Conservation (phyloP, 768 basidiomycete genomes). For the Pleurotus tuoliensis region DNA sequence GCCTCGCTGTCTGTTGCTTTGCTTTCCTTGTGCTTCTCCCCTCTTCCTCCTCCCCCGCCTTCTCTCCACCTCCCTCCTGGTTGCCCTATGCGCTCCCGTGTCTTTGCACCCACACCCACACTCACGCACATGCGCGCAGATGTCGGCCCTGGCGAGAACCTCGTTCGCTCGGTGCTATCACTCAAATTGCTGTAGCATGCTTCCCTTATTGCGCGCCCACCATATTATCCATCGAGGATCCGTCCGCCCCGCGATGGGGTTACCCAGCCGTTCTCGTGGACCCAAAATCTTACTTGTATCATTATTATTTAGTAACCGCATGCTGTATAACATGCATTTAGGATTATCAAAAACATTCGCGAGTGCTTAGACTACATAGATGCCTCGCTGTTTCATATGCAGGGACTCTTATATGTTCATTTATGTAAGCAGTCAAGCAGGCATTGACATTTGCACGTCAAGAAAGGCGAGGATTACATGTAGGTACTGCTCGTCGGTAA, state of each 20-base stretch:
- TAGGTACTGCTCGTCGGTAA: too few relatives aligned
- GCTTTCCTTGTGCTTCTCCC: not conserved
- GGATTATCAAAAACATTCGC: not conserved
- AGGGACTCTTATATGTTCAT: too few relatives aligned
- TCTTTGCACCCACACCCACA: not conserved
- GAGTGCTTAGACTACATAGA: too few relatives aligned
- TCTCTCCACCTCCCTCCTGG: not conserved
- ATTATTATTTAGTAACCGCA: constrained; percentile 9
- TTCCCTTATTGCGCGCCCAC: not conserved
- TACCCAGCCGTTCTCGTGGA: not conserved
- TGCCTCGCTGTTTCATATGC: too few relatives aligned
- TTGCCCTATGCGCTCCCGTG: too few relatives aligned
- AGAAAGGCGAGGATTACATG: too few relatives aligned
- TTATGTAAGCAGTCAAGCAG: too few relatives aligned
- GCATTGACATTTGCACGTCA: too few relatives aligned
- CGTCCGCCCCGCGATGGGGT: not conserved
- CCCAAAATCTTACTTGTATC: constrained; percentile 5
- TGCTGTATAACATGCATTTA: constrained; percentile 7
- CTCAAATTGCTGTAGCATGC: not conserved
- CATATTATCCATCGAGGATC: not conserved
- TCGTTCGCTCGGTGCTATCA: not conserved
- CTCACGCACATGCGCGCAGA: not conserved
- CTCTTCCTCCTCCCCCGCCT: not conserved
- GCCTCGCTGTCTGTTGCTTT: constrained; percentile 9
- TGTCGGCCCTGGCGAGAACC: not conserved